Evolutionary conservation across 768 basidiomycete genomes (phyloP), one percentile per base, ranked within the genome.

Genomic region (Boletus vinaceobasis): DNA sequence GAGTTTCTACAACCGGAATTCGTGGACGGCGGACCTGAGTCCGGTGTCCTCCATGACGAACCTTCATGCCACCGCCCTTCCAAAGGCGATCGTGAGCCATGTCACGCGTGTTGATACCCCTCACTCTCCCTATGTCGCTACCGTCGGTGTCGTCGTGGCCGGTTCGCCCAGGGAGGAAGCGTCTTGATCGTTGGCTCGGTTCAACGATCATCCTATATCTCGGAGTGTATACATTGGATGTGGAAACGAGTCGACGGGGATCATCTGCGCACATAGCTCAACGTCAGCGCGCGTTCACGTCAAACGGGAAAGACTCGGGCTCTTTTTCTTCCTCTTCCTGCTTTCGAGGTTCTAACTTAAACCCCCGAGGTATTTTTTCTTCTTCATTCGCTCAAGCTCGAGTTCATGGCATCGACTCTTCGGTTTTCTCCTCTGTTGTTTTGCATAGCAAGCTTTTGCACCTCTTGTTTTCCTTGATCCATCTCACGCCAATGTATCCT

Each of bases 1-100:
- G 43, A 73, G 71, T 48, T 71, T 71, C 43, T 59, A 63, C 29
- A 64, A 43, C 35, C 64, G 70, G 35, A 50, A 60, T 14, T 71
- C 70, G 31, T 71, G 70, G 68, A 66, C 60, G 42, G 56, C 58
- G 5, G 61, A 72, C n/a, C 37, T 44, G 40, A 64, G 61, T 23
- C 62, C 70, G 4, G 46, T 53, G 38, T 60, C 66, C n/a, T 67
- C 66, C 8, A 51, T 57, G 50, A 52, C 58, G 47, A 61, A 62
- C 51, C 53, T 64, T 5, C 51, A 49, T 9, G 43, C 48, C 1
- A 5, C 56, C 3, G 43, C 54, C 9, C 43, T 61, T 36, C 65
- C 68, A n/a, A 72, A 62, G 58, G 57, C 53, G 43, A 53, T 55
- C 48, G 39, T 43, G 29, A 37, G 32, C 13, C 38, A 65, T 43